Conservation (phyloP, 2,329 filamentous ascomycete genomes). For the Ceratocystiopsis minuta region DNA sequence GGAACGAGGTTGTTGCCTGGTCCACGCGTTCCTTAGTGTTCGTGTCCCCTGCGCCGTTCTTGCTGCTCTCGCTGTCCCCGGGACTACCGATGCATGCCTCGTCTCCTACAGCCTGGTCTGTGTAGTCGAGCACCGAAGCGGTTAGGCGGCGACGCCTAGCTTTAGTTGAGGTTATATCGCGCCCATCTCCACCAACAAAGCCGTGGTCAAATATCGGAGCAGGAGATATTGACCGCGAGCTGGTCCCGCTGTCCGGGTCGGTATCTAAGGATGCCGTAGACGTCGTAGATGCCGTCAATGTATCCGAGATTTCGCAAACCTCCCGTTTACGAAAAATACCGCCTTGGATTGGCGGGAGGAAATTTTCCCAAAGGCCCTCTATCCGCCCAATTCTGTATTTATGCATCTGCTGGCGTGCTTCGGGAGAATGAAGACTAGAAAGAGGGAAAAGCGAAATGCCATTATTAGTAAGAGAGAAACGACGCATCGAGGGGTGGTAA, state of each 20-base stretch:
- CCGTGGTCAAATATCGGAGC: constrained; percentile 30
- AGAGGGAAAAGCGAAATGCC: no score
- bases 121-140: no score
- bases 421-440: constrained; percentile 59
- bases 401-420: constrained; percentile 59
- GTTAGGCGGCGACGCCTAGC: no score
- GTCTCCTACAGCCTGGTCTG: no score
- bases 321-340: constrained; percentile 44
- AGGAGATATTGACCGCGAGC: constrained; percentile 19
- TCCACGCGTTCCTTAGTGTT: background rate
- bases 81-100: constrained; percentile 27
- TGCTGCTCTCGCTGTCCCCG: constrained; percentile 26
- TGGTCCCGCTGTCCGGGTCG: constrained; percentile 2
- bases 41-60: background rate
- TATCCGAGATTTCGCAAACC: constrained; percentile 26
- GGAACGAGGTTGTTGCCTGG: constrained; percentile 32
- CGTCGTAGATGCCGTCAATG: background rate
- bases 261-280: constrained; percentile 10
- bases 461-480: no score
- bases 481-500: no score
- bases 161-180: no score
- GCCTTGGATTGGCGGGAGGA: constrained; percentile 79
- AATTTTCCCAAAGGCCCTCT: constrained; percentile 71
- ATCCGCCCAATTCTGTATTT: constrained; percentile 70
- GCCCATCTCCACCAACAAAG: no score